Evolutionary conservation across 2,329 filamentous ascomycete genomes (phyloP), one percentile per base, ranked within the genome.

Genomic region (Epichloe aotearoae): DNA sequence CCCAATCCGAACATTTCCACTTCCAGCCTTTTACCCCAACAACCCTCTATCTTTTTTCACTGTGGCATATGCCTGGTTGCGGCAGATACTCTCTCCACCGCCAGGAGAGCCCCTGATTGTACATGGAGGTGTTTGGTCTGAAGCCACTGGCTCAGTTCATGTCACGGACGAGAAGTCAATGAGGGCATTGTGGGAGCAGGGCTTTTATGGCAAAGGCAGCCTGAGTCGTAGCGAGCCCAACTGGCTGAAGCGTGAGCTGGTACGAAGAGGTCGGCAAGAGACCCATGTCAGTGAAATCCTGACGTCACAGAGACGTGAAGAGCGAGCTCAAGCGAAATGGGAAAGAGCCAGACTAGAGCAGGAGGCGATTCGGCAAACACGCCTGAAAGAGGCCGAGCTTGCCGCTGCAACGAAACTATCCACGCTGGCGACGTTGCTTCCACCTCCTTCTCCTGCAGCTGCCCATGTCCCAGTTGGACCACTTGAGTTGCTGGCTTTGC

Each of bases 181-280:
- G 55, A 77, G 85, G 50, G 88, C 84, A 1, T 69, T 98, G 23
- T 98, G 94, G 93, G 87, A 95, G 67, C 88, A 94, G 70, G 93
- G 93, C 5, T 98, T 98, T 69, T 98, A 91, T 67, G 94, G 94
- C 46, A 96, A 96, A 67, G 93, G 93, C 43, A 91, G 75, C 59
- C 72, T 97, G 52, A 96, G 90, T 70, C 82, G 94, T 59, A 96
- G 90, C 73, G 91, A 98, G 65, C 91, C 91, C 3, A 93, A 83
- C 58, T 98, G 93, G 93, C 67, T 95, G 47, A 86, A 86, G 56
- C 77, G 86, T 55, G 88, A 95, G 66, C 84, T 87, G 65, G 82
- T 84, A 30, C 78, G 84, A 47, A 76, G 76, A 53, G 86, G 86
- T 11, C 67, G 82, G 15, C 69, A 82, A 26, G 76, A 79, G 34